A percentile compares a stretch with the other conserved stretches of the same genome.
Evolutionary conservation across 164 flowering plant genomes (phyloP).

Genomic region (Pachysandra terminalis): DNA sequence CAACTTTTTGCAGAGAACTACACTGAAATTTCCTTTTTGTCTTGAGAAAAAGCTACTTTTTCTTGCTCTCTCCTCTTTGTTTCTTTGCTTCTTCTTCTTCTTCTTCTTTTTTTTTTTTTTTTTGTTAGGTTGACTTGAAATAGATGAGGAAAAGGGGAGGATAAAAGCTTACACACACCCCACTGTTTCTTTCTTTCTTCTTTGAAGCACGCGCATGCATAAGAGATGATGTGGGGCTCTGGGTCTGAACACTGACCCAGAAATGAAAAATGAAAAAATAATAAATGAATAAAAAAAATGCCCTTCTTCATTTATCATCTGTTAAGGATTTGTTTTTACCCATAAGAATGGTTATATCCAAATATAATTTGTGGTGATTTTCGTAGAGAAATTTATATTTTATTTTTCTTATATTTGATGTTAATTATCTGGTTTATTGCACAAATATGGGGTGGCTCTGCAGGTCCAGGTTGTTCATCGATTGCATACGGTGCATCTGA

Average conservation of each 20-base stretch:
- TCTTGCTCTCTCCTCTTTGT: neutral
- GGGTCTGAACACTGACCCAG: neutral
- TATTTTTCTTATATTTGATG: neutral
- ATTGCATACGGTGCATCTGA: conserved; percentile 90
- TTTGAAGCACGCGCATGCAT: conserved; percentile 11
- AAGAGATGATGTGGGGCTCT: conserved; percentile 7
- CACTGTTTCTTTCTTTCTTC: neutral
- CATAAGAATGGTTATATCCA: too few species aligned
- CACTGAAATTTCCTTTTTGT: conserved; percentile 12
- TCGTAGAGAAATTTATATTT: too few species aligned
- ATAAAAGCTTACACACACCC: neutral
- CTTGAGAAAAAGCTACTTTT: conserved; percentile 7
- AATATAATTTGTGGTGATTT: too few species aligned
- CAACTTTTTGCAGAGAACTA: conserved; percentile 6
- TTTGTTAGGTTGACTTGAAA: conserved; percentile 8
- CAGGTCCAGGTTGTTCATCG: conserved; percentile 98
- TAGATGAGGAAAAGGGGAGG: neutral
- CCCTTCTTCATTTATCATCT: too few species aligned
- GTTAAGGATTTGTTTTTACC: too few species aligned
- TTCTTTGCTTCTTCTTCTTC: neutral
- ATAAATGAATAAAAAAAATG: too few species aligned
- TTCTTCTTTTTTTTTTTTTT: too few species aligned
- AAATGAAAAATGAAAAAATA: too few species aligned
- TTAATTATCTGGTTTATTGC: neutral
- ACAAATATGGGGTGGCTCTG: neutral